These are phyloP conservation scores for Cornus florida DNA, from an alignment of 148 eudicot genomes.

Conservation along the genomic window DNA sequence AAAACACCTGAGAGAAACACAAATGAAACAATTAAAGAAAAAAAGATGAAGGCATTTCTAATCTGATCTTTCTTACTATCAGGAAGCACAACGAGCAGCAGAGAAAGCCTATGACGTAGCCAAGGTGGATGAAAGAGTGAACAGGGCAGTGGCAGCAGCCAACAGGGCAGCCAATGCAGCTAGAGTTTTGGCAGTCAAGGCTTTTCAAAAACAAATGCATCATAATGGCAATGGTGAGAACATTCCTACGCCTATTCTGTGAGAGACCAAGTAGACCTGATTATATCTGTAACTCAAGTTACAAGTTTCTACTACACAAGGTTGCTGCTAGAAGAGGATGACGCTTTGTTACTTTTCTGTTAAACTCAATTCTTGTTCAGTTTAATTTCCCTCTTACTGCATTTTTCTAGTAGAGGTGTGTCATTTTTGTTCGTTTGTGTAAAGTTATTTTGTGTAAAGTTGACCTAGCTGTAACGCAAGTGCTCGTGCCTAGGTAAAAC, in stretches of 20 bases:
- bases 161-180: slow-evolving; percentile 92
- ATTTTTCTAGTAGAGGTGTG: neutral
- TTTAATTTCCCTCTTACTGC: neutral
- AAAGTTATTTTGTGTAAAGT: slow-evolving; percentile 10
- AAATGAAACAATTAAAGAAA: no score
- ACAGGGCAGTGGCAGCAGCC: slow-evolving; percentile 76
- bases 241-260: slow-evolving; percentile 38
- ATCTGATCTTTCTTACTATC: slow-evolving; percentile 10
- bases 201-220: slow-evolving; percentile 81
- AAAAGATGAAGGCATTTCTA: neutral
- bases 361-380: neutral
- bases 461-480: neutral
- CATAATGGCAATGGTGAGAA: slow-evolving; percentile 42
- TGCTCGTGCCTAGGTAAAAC: slow-evolving; percentile 11
- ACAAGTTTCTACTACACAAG: neutral
- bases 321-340: slow-evolving; percentile 5
- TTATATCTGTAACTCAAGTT: neutral
- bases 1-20: no score
- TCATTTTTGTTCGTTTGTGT: slow-evolving; percentile 1
- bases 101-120: slow-evolving; percentile 79
- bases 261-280: neutral
- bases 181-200: slow-evolving; percentile 88
- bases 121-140: slow-evolving; percentile 89
- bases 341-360: neutral
- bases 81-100: slow-evolving; percentile 91